Base-by-base conservation (phyloP, 352 stramenopile genomes). In the Phytophthora pseudosyringae region DNA sequence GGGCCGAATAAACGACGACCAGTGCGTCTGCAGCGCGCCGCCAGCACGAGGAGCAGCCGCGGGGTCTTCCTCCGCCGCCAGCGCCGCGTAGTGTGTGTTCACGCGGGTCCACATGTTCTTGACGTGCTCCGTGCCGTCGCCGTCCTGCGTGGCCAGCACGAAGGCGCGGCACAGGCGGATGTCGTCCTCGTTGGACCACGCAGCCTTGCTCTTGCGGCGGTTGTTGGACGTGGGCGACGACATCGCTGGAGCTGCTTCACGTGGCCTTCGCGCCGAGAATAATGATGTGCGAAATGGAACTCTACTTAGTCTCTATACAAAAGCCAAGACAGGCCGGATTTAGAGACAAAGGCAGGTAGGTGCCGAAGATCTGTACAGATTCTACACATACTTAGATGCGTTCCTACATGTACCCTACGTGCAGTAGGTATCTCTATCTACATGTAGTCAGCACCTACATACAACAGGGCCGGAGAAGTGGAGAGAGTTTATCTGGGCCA, bases 61-160 rank as follows among this genome's bases (percentile, higher is more conserved):
- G 28, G 67, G 63, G 21, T 71, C 66, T 11, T 74, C 67, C 13
- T 69, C 57, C 18, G 41, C 51, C 9, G 50, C 45, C 11, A 75
- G 46, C 31, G 36, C 15, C 36, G 53, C 40, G 46, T 75, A 75
- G 51, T 63, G 59, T 28, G 49, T 64, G 35, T 53, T 32, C 52
- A 75, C 63, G 11, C 67, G 67, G 11, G 47, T 63, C 67, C 67
- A 75, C 57, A 75, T 72, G 38, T 75, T 69, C 46, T 72, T 69
- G 29, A 71, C 64, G 40, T 72, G 62, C 31, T 75, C 63, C 10
- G 46, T 69, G 57, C 56, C 67, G 16, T 69, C 57, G 35, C 33
- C 56, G 39, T 63, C 52, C 56, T 75, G 62, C 25, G 67, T 69
- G 39, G 63, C 58, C 38, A 59, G 32, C 57, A 75, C 67, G 41